Evolutionary conservation across 2,329 filamentous ascomycete species (phyloP), one percentile per base, ranked within the genome.

Genomic region (Rutstroemia sydowiana): DNA sequence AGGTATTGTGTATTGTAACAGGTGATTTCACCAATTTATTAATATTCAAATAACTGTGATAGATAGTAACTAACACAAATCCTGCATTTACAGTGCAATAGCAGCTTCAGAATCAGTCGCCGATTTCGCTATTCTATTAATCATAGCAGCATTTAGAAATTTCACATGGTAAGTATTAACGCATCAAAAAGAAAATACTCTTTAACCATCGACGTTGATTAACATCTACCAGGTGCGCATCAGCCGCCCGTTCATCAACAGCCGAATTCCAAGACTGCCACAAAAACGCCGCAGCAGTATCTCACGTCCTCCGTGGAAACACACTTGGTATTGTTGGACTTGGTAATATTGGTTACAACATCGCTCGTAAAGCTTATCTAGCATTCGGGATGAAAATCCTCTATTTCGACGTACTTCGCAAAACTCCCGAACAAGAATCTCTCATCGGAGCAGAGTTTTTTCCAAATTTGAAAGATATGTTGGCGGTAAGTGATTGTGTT

Each of bases 91-190:
- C 41, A 65, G 81, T 2, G 84, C 84, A 1, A 75, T 81, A 1
- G 84, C 85, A 0, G 84, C 83, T 32, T 82, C 82, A 6, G 85
- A 89, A 61, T 80, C 84, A 4, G 85, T 88, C 1, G 84, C 85
- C 46, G 86, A 89, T 66, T 80, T 86, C 55, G 80, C 83, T 16
- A 73, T 87, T 37, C 82, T 81, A 61, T 76, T 85, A 59, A 78
- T 89, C 59, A 77, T 90, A 45, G 77, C 78, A 8, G 81, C 79
- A 13, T 89, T 88, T 70, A 81, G 85, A 47, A 75, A 79, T 42
- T 75, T 89, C 11, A 74, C 79, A 1, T 87, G 83, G 78, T 83
- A 21, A 9, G 10, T 11, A 13, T 20, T 43, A n/a, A n/a, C n/a
- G n/a, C n/a, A n/a, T n/a, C 21, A 20, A 4, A 9, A 26, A n/a